Evolutionary conservation across 495 filamentous ascomycete species (phyloP), one percentile per base, ranked within the genome.

Genomic region (Penicillium coffeae): DNA sequence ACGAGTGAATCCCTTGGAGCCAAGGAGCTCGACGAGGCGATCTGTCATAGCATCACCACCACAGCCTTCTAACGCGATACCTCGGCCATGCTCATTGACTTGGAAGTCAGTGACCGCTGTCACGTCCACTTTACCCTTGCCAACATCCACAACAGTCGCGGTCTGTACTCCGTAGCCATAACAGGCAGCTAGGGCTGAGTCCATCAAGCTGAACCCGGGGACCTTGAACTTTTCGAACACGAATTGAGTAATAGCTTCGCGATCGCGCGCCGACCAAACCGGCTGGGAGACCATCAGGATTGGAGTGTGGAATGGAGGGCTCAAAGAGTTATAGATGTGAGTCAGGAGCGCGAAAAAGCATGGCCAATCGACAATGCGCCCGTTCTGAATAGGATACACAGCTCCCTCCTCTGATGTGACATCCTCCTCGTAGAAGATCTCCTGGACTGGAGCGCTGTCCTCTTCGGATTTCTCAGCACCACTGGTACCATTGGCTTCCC

Each of bases 161-260:
- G 79, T 88, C 19, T 77, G 64, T 50, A 82, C 77, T 36, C 89
- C 90, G 45, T 90, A 87, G 2, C 89, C 93, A 60, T 89, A 96
- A 53, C 85, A 83, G 0, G 86, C 82, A 7, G 92, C 90, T 14
- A 93, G 65, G 0, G 87, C 90, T 41, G 87, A 81, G 64, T 97
- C 86, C 73, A 97, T 85, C 33, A 96, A 66, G 44, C 81, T 87
- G 42, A 98, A 86, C 0, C 86, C 90, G 0, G 93, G 93, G 1
- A 86, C 89, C 72, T 93, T 95, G 64, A 95, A 95, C 68, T 90
- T 90, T 67, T 97, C 93, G 55, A 98, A 98, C 52, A 96, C 79
- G 69, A 96, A 98, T 47, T 89, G 87, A 3, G 90, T 85, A 32
- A 97, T 79, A 9, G 72, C 72, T 66, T 96, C 90, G 58, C 84